Percentiles rank a stretch among this genome's conserved stretches.
Conservation (phyloP, 257 asterid species). For the Agastache rugosa region DNA sequence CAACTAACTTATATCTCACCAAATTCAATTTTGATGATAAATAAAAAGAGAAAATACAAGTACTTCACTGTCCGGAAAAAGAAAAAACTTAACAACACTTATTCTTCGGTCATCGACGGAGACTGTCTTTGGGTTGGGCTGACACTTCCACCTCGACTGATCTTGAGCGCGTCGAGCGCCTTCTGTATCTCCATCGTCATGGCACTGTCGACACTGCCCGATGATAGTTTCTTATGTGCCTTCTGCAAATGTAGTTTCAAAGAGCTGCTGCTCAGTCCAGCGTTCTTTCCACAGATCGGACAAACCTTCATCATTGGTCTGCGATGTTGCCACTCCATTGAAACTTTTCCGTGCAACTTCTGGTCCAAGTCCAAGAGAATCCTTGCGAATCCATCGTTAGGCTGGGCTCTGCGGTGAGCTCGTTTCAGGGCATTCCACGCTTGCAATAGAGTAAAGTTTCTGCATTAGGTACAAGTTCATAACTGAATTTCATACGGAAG, state of each 20-base stretch:
- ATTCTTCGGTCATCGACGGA: slow-evolving; percentile 59
- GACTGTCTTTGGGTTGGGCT: slow-evolving; percentile 88
- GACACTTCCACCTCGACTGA: slow-evolving; percentile 89
- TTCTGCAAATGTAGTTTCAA: slow-evolving; percentile 95
- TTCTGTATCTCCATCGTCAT: slow-evolving; percentile 97
- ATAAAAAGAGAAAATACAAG: not conserved
- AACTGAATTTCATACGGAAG: not conserved
- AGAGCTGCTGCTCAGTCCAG: slow-evolving; percentile 97
- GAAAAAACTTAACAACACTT: not conserved
- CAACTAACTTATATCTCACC: not conserved
- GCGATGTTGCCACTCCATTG: slow-evolving; percentile 99
- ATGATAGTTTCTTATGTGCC: slow-evolving; percentile 84
- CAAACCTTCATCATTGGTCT: slow-evolving; percentile 91
- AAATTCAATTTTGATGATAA: not conserved
- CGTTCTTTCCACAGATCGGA: slow-evolving; percentile 93
- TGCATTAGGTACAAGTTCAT: slow-evolving; percentile 45
- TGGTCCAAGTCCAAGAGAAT: slow-evolving; percentile 78
- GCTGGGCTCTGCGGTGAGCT: slow-evolving; percentile 96
- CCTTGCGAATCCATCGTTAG: slow-evolving; percentile 94
- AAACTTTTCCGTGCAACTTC: slow-evolving; percentile 75
- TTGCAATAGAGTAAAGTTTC: slow-evolving; percentile 70
- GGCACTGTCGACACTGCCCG: slow-evolving; percentile 98
- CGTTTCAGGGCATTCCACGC: slow-evolving; percentile 88
- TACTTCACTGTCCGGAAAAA: not conserved
- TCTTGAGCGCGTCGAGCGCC: slow-evolving; percentile 80